Conservation (phyloP, 495 filamentous ascomycete species). For the Daldinia childiae region DNA sequence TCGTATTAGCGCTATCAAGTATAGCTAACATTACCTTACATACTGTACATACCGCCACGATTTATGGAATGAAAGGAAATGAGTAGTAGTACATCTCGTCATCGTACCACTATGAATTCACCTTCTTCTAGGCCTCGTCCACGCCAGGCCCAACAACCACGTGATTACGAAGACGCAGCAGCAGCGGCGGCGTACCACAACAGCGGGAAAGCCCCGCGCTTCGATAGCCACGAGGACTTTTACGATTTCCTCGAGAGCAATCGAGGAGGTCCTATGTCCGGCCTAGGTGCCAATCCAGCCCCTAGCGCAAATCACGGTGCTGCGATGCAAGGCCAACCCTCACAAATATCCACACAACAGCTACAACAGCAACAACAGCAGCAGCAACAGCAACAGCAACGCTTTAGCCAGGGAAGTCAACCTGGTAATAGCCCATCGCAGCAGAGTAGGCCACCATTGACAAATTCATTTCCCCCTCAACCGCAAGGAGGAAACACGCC, state of each 20-base stretch:
- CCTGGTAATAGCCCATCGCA: conserved; percentile 27
- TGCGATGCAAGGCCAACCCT: conserved; percentile 19
- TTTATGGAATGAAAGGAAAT: conserved; percentile 19
- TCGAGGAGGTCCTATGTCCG: conserved; percentile 36
- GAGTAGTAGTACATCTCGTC: neutral
- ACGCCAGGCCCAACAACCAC: conserved; percentile 39
- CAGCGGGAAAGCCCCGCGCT: conserved; percentile 36
- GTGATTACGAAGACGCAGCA: conserved; percentile 40
- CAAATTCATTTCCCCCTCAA: conserved; percentile 38
- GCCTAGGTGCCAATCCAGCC: neutral
- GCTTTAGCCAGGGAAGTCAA: conserved; percentile 22
- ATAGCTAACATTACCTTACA: neutral
- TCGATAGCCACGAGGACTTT: conserved; percentile 47
- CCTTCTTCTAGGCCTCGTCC: conserved; percentile 35
- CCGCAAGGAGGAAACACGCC: conserved; percentile 26
- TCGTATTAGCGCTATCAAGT: neutral
- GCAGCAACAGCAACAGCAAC: conserved; percentile 31
- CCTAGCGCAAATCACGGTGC: conserved; percentile 20
- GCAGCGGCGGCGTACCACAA: conserved; percentile 25
- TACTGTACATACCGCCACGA: neutral
- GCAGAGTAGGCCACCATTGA: conserved; percentile 42
- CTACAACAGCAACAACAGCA: neutral
- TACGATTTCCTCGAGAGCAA: conserved; percentile 47
- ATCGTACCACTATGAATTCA: conserved; percentile 34
- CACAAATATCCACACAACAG: conserved; percentile 11